These are phyloP conservation scores for Rhizophora apiculata DNA, from an alignment of 345 rosid species.

Conservation along the genomic window DNA sequence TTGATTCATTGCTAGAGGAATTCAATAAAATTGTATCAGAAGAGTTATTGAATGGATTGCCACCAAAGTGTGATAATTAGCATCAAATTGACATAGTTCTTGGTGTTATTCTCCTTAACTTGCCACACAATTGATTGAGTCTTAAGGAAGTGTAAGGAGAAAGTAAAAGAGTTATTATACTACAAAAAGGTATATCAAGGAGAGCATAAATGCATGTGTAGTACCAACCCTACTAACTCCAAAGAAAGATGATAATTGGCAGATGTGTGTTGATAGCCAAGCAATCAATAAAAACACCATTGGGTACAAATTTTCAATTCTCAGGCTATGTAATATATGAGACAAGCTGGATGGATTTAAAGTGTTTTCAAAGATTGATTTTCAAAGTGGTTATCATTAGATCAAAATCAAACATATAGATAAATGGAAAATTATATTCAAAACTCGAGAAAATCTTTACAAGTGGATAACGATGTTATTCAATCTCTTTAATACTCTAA, in stretches of 20 bases:
- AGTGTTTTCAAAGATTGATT: not conserved
- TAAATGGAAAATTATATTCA: not conserved
- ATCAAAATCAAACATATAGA: not conserved
- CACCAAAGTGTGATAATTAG: not conserved
- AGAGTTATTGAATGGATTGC: not conserved
- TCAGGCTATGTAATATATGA: not conserved
- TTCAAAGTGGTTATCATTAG: not conserved
- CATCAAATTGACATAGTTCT: not conserved
- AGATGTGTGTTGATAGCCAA: not conserved
- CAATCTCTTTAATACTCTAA: fast-evolving
- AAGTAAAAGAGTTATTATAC: not conserved
- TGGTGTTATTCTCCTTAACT: not conserved
- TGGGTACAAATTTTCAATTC: not conserved
- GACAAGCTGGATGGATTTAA: not conserved
- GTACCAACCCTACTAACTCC: not conserved
- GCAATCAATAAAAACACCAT: not conserved
- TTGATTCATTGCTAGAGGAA: not conserved
- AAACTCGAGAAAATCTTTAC: fast-evolving
- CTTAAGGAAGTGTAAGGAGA: not conserved
- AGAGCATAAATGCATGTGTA: not conserved
- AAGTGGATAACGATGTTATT: fast-evolving
- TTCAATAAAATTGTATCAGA: not conserved
- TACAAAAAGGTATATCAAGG: not conserved
- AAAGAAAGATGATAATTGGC: not conserved
- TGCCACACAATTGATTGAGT: not conserved